Conservation (phyloP, 306 rosid genomes). For the Fragaria ananassa region DNA sequence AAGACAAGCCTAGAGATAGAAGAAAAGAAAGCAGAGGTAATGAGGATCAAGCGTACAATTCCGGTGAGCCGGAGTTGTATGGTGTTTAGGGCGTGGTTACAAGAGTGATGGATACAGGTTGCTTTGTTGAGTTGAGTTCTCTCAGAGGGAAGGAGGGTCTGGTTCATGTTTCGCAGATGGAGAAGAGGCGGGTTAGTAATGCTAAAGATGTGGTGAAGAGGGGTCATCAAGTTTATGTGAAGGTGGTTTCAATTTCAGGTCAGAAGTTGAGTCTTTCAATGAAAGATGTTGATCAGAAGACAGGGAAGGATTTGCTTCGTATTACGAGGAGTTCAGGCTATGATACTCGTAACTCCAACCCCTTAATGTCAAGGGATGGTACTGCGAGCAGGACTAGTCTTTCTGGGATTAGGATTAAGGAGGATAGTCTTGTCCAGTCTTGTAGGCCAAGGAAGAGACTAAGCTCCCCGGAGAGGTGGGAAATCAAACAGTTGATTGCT, state of each 20-base stretch:
- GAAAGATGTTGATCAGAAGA: conserved; percentile 81
- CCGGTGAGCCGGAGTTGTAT: conserved; percentile 62
- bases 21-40: conserved; percentile 26
- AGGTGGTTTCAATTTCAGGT: conserved; percentile 68
- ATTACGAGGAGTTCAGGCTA: conserved; percentile 56
- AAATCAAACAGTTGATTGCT: conserved; percentile 77
- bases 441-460: conserved; percentile 78
- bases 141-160: conserved; percentile 78
- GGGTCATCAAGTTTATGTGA: conserved; percentile 76
- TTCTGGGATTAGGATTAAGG: conserved; percentile 75
- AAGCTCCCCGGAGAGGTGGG: conserved; percentile 95
- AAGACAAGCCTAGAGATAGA: conserved; percentile 29
- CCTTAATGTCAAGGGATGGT: conserved; percentile 50
- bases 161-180: conserved; percentile 85
- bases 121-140: conserved; percentile 70
- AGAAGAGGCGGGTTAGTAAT: conserved; percentile 58
- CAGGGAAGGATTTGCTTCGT: conserved; percentile 75
- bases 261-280: conserved; percentile 78
- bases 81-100: conserved; percentile 69
- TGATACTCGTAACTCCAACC: conserved; percentile 47
- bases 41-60: conserved; percentile 25
- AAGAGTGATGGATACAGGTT: conserved; percentile 77
- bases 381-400: conserved; percentile 61
- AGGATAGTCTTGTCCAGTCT: conserved; percentile 42
- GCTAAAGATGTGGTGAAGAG: conserved; percentile 83